Evolutionary conservation across 2,329 filamentous ascomycete genomes (phyloP).

Genomic region (Fusarium gaditjirri): DNA sequence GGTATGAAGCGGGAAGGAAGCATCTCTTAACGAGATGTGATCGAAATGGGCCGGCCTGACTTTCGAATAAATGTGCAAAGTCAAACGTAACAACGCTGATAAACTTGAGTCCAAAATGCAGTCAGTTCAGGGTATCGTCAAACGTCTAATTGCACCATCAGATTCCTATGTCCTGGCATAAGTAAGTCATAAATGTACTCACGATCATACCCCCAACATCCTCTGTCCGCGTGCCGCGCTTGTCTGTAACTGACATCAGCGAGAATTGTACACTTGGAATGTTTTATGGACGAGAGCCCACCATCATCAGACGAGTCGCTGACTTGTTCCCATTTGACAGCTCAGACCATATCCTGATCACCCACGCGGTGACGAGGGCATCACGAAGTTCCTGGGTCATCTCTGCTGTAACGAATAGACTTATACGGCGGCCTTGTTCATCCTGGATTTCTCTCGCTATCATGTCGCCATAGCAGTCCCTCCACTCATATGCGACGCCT

Average conservation of each 20-base stretch:
- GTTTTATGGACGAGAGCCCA: constrained; percentile 9
- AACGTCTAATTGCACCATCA: not conserved
- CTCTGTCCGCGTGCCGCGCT: constrained; percentile 23
- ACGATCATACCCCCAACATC: constrained; percentile 6
- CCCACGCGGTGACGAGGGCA: constrained; percentile 51
- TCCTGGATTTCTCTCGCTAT: constrained; percentile 49
- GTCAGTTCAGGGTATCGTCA: not conserved
- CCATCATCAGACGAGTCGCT: constrained; percentile 27
- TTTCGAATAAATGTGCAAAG: not conserved
- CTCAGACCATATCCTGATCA: constrained; percentile 50
- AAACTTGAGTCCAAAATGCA: not conserved
- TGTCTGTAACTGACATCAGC: constrained; percentile 26
- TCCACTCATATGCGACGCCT: constrained; percentile 49
- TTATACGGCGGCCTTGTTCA: constrained; percentile 41
- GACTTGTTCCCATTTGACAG: constrained; percentile 48
- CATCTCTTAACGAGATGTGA: not conserved
- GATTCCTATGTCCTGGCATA: not conserved
- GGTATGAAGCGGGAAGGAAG: not conserved
- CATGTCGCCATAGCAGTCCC: constrained; percentile 41
- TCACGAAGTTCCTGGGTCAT: constrained; percentile 46
- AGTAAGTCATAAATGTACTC: not conserved
- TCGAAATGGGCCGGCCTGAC: not conserved
- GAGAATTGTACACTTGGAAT: not conserved
- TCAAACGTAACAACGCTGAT: not conserved
- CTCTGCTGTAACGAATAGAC: constrained; percentile 47